Base-by-base conservation (phyloP, 1,284 basidiomycete species). In the Tilletia caries region DNA sequence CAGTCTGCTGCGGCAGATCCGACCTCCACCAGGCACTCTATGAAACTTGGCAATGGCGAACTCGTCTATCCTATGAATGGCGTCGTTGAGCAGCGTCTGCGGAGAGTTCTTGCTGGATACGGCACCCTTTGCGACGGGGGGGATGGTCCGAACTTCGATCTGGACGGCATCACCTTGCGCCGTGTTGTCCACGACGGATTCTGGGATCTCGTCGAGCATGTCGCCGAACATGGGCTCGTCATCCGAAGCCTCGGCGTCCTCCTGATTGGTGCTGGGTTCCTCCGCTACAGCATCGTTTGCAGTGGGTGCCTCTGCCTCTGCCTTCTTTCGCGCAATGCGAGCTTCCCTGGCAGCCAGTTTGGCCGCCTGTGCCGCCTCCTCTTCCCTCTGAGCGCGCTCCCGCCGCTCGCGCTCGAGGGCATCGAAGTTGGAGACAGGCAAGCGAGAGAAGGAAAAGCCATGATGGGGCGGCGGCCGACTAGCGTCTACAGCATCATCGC, bases 41-140 rank as follows among this genome's bases (percentile, higher is more conserved):
- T 73, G 71, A 81, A 91, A 96, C 2, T 88, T 86, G 72, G 91
- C 86, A 12, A 89, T 88, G 13, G 93, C 92, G 79, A 91, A 91
- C 70, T 88, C 87, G 80, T 95, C 91, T 10, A 84, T 74, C 67
- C 85, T 85, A 33, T 81, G 78, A 4, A 81, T 77, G n/a, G 41
- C 75, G 37, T 83, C 80, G 13, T 72, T 72, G 4, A 83, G 75
- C 43, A 83, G 71, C 5, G 75, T 68, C 29, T 76, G 75, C 13
- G 80, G 79, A 5, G 79, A 73, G 43, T 80, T 79, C 64, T 75
- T 76, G 52, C 23, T 29, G 34, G 77, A 75, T 3, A 71, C 67
- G 2, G 75, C 75, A 41, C 73, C 73, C 70, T 78, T 80, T 46
- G 75, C 74, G 50, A 73, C 74, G 12, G 74, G 64, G 2, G 79